Percentiles rank a stretch among this genome's conserved stretches.
Evolutionary conservation across 371 early-diverging fungal species (phyloP).

Genomic region (Circinella minor): DNA sequence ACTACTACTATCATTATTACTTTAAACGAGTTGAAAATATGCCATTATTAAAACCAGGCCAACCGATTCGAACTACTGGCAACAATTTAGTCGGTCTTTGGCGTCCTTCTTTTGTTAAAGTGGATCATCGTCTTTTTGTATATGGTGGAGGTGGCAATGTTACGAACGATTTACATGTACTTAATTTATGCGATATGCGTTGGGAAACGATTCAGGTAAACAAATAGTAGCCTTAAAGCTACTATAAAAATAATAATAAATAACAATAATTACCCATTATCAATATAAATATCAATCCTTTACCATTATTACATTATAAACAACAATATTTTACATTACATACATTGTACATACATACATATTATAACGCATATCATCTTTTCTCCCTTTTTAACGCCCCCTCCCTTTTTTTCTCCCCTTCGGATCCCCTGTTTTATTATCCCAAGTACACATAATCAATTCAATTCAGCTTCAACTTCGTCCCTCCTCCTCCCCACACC

Average conservation of each 20-base stretch:
- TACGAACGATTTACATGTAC: slow-evolving; percentile 62
- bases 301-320: too few relatives aligned
- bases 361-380: slow-evolving; percentile 14
- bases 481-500: too few relatives aligned
- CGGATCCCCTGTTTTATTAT: neutral
- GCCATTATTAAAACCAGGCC: slow-evolving; percentile 44
- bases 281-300: too few relatives aligned
- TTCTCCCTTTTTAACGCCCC: neutral
- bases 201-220: slow-evolving; percentile 56
- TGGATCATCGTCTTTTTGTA: slow-evolving; percentile 61
- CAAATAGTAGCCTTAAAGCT: neutral
- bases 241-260: too few relatives aligned
- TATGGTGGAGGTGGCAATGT: slow-evolving; percentile 70
- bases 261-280: too few relatives aligned
- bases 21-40: neutral
- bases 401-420: neutral
- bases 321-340: neutral
- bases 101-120: slow-evolving; percentile 68
- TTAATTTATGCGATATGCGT: slow-evolving; percentile 54
- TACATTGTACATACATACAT: slow-evolving; percentile 6
- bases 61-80: slow-evolving; percentile 59
- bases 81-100: slow-evolving; percentile 68
- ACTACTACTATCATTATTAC: neutral
- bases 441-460: too few relatives aligned
- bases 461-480: too few relatives aligned